Percentiles rank a stretch among this genome's conserved stretches.
These are phyloP conservation scores for Penicillium cinerascens DNA, from an alignment of 495 filamentous ascomycete species.

Conservation along the genomic window DNA sequence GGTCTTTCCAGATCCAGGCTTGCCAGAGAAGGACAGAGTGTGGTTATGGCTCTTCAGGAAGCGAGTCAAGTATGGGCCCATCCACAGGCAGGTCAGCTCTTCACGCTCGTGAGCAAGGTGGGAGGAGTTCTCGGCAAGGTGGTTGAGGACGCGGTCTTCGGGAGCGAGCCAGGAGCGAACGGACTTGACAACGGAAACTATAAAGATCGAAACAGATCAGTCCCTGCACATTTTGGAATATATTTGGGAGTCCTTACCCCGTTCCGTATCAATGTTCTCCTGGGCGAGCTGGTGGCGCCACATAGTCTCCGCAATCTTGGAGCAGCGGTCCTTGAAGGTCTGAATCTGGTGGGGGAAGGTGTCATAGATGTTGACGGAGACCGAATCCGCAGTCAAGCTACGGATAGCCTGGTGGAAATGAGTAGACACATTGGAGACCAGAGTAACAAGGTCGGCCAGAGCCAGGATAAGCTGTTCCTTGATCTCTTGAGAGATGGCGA, in stretches of 20 bases:
- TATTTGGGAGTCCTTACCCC: constrained; percentile 1
- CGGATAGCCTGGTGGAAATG: constrained; percentile 27
- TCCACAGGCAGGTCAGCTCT: constrained; percentile 40
- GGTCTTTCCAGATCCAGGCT: constrained; percentile 37
- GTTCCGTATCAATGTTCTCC: constrained; percentile 12
- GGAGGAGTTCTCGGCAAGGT: constrained; percentile 32
- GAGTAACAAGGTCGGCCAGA: constrained; percentile 33
- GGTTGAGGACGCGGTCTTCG: constrained; percentile 27
- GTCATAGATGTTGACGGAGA: constrained; percentile 34
- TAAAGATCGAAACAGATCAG: not conserved
- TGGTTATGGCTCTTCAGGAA: constrained; percentile 33
- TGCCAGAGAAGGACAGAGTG: constrained; percentile 30
- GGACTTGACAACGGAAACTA: constrained; percentile 23
- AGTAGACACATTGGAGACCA: constrained; percentile 30
- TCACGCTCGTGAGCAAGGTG: constrained; percentile 41
- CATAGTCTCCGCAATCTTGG: constrained; percentile 31
- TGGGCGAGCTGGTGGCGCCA: constrained; percentile 34
- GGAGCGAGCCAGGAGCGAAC: constrained; percentile 26
- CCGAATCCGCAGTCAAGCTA: constrained; percentile 19
- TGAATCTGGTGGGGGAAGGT: constrained; percentile 30
- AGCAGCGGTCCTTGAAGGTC: constrained; percentile 31
- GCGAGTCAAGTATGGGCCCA: constrained; percentile 29
- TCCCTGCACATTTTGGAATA: not conserved
- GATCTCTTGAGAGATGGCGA: constrained; percentile 35
- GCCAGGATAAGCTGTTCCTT: constrained; percentile 38